Evolutionary conservation across 1,284 basidiomycete genomes (phyloP), one percentile per base, ranked within the genome.

Genomic region (Mycosarcoma mackinlayi): DNA sequence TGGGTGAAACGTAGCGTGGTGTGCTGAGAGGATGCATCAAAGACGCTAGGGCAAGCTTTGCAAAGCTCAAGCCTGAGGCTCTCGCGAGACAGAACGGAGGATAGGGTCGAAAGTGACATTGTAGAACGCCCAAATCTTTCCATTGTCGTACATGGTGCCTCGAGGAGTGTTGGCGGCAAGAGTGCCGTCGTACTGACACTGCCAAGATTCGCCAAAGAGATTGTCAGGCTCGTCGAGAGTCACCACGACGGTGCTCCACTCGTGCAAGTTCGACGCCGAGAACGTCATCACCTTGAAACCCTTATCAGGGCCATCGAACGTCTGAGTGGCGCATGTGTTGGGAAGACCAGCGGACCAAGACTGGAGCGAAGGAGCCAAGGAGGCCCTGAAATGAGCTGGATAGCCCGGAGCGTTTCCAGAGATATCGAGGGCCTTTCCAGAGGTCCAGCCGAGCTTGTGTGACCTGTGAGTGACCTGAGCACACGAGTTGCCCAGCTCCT

Each of bases 381-480:
- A 19, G 6, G 42, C 42, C 9, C 30, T 23, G 23, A 50, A 51
- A 14, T 46, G 41, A 13, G 51, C 56, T 4, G 41, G n/a, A 16
- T 16, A 5, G 14, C 45, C 35, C 35, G 39, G n/a, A 7, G 39
- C 31, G 16, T 14, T 10, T 13, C 9, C 3, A 5, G 28, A 27
- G 18, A 52, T 27, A 11, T 24, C 23, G 16, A 39, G 11, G 7
- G 55, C 33, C 27, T 49, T 35, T 14, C 46, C 55, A 2, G 47
- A n/a, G 8, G 7, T 19, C 14, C 14, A 33, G 24, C 27, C 40
- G 11, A 44, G 4, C 1, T 1, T 31, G 21, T 57, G 40, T 1
- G 55, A 23, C 10, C 18, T 38, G 41, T 45, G 41, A 14, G 24
- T 18, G 3, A 58, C 56, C 11, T 58, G 48, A 21, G 56, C 56